phyloP scores from a whole-genome alignment of 768 basidiomycete species.

The Megacollybia marginata region DNA sequence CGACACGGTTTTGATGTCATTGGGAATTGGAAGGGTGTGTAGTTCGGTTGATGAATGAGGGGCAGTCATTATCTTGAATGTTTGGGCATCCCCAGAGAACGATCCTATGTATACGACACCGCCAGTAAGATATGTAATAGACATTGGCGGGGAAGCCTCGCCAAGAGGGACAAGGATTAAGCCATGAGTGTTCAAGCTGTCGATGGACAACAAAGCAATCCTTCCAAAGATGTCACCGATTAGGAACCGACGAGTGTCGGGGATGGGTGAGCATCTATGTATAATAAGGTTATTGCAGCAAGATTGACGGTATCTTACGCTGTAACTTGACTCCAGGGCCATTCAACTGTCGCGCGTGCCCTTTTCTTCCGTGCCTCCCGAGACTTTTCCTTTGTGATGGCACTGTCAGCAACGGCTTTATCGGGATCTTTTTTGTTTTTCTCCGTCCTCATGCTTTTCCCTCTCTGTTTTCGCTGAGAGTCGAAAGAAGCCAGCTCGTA shows the following conservation, averaged over 20 bases:
- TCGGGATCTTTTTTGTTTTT: constrained; percentile 42
- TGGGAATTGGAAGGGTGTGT: constrained; percentile 46
- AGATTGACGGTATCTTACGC: constrained; percentile 40
- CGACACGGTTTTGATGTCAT: constrained; percentile 35
- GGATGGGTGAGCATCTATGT: constrained; percentile 41
- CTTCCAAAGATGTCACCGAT: constrained; percentile 69
- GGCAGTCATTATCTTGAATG: constrained; percentile 50
- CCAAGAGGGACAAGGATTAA: constrained; percentile 62
- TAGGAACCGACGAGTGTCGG: constrained; percentile 35
- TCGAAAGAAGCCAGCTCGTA: constrained; percentile 48
- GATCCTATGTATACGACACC: constrained; percentile 76
- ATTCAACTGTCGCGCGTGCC: constrained; percentile 48
- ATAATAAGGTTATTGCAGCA: constrained; percentile 25
- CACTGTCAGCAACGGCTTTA: constrained; percentile 32
- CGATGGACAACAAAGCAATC: constrained; percentile 56
- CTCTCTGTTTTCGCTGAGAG: constrained; percentile 42
- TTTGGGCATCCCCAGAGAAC: constrained; percentile 73
- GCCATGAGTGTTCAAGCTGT: constrained; percentile 31
- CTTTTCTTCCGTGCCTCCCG: constrained; percentile 48
- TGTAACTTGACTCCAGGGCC: constrained; percentile 71
- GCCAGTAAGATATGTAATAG: constrained; percentile 63
- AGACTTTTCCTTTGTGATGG: constrained; percentile 51
- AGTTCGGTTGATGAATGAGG: constrained; percentile 32
- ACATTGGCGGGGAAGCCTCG: constrained; percentile 69
- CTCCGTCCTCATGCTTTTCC: constrained; percentile 47